These are phyloP conservation scores for Pluteus cervinus DNA, from an alignment of 768 basidiomycete species.

Conservation along the genomic window DNA sequence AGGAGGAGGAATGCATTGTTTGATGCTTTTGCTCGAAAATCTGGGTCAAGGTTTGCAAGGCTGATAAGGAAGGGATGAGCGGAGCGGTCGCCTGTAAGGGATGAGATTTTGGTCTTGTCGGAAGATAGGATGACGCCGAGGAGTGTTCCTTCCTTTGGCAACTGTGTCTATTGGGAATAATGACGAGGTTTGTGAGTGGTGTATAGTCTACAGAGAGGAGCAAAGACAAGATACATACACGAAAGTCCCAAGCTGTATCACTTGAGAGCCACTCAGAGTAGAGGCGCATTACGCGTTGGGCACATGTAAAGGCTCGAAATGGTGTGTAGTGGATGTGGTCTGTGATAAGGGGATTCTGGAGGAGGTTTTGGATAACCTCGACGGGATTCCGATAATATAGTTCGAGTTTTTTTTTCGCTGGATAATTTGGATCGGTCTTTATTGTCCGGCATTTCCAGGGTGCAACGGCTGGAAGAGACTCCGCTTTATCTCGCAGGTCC, in stretches of 20 bases:
- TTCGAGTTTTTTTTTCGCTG: constrained; percentile 11
- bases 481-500: constrained; percentile 11
- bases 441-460: constrained; percentile 13
- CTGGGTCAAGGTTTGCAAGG: constrained; percentile 24
- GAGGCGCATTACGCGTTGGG: background rate
- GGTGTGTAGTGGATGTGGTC: no score
- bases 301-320: no score
- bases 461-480: constrained; percentile 13
- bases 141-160: constrained; percentile 19
- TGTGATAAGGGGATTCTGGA: constrained; percentile 15
- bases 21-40: constrained; percentile 23
- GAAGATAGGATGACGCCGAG: constrained; percentile 22
- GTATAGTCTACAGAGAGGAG: no score
- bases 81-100: constrained; percentile 20
- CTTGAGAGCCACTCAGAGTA: constrained; percentile 6
- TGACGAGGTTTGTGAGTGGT: no score
- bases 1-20: constrained; percentile 20
- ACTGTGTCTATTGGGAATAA: constrained; percentile 11
- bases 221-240: constrained; percentile 5
- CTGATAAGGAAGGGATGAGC: constrained; percentile 25
- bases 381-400: constrained; percentile 20
- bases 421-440: constrained; percentile 2
- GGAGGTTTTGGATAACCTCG: constrained; percentile 17
- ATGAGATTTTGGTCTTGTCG: constrained; percentile 26
- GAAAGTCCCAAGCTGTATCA: constrained; percentile 5